Evolutionary conservation across 164 flowering plant species (phyloP), one percentile per base, ranked within the genome.

Genomic region (Magnolia sinica): DNA sequence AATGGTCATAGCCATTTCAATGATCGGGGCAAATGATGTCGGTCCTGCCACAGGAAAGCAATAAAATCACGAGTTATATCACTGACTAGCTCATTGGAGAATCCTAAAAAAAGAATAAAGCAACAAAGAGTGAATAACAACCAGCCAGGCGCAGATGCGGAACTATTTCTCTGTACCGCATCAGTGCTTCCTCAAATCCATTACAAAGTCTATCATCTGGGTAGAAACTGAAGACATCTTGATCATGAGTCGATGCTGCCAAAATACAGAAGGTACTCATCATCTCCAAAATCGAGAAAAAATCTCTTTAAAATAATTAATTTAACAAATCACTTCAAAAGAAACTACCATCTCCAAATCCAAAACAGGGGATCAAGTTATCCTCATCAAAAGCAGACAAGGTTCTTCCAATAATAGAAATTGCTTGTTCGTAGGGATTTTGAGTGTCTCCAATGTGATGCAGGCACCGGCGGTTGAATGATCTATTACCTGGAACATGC

Each of bases 21-120:
- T 87, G 68, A 92, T 80, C 16, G 99, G 98, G 10, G 97, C 98
- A 88, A 94, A 96, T 23, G 99, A 95, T 73, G 99, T 95, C 14
- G 99, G 99, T 31, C 99, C 99, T 95, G 89, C 71, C 7, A 58
- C n/a, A 59, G 9, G 22, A 10, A 29, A 37, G 10, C 20, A 0
- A 29, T 29, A 20, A 31, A 68, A 68, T 1, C 29, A 37, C 16
- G 16, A 68, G 27, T 3, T 37, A 2, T 19, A 66, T 22, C 31
- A 27, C n/a, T 68, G 71, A 19, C 5, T 24, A 37, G 9, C 8
- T 29, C 4, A 16, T 7, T 1, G 22, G 22, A 70, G 20, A 50
- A 20, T n/a, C 24, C 1, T 10, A 29, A 1, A 1, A 64, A 0
- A 45, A 73, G 18, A 59, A 20, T 23, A 23, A 70, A 18, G 24